These are phyloP conservation scores for Bipolaris oryzae DNA, from an alignment of 2,329 filamentous ascomycete species.

Conservation along the genomic window DNA sequence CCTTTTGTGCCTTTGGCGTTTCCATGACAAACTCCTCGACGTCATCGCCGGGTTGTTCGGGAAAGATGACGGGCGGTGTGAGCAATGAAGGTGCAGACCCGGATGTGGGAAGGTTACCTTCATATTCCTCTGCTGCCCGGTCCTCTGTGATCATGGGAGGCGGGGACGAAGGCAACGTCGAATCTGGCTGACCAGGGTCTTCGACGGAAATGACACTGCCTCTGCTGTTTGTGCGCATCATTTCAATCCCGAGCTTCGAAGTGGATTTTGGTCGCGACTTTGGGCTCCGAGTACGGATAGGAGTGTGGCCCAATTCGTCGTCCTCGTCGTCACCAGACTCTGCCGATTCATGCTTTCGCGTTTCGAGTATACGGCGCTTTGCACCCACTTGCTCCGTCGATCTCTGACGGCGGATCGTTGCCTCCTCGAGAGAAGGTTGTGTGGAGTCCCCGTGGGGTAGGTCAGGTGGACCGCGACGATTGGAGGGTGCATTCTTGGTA, in stretches of 20 bases:
- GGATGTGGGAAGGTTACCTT: constrained; percentile 29
- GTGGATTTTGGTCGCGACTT: constrained; percentile 52
- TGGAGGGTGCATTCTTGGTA: constrained; percentile 35
- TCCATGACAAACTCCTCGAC: constrained; percentile 48
- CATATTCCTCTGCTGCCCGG: constrained; percentile 42
- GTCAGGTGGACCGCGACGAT: constrained; percentile 44
- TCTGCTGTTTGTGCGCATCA: constrained; percentile 96
- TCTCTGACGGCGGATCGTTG: constrained; percentile 63
- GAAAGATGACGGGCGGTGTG: constrained; percentile 60
- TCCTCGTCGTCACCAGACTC: constrained; percentile 96
- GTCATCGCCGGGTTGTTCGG: constrained; percentile 48
- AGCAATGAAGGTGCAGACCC: constrained; percentile 46
- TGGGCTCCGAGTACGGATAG: constrained; percentile 59
- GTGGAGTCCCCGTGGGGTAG: constrained; percentile 57
- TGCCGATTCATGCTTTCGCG: constrained; percentile 71
- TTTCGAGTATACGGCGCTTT: constrained; percentile 77
- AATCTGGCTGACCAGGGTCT: constrained; percentile 47
- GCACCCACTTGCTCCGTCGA: constrained; percentile 75
- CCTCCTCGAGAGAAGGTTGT: constrained; percentile 63
- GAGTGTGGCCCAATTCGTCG: constrained; percentile 75
- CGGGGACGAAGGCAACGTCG: constrained; percentile 44
- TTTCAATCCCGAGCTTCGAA: constrained; percentile 92
- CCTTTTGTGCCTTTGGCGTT: constrained; percentile 46
- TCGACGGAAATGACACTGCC: constrained; percentile 70
- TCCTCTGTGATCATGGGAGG: constrained; percentile 53